phyloP scores from a whole-genome alignment of 257 asterid species.

The Solanum chilense region DNA sequence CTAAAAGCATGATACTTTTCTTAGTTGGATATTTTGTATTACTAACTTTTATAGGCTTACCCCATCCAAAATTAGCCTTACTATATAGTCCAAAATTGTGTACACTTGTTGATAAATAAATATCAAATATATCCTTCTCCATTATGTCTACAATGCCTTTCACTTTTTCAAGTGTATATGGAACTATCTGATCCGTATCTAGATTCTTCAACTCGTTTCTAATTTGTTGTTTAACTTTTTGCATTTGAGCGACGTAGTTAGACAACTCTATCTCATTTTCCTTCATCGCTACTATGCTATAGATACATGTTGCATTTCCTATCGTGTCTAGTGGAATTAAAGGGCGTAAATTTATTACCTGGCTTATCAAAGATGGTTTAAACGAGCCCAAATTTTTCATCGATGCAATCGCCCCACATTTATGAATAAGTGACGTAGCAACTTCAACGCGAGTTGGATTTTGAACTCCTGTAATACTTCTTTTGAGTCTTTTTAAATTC shows the following conservation, averaged over 20 bases:
- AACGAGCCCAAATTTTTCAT: not conserved
- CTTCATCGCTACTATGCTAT: not conserved
- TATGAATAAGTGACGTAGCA: not conserved
- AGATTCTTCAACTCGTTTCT: not conserved
- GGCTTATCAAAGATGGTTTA: not conserved
- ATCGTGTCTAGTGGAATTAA: not conserved
- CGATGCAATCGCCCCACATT: not conserved
- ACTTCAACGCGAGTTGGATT: not conserved
- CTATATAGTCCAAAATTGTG: not conserved
- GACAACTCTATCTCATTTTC: not conserved
- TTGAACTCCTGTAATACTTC: not conserved
- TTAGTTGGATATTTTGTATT: not conserved
- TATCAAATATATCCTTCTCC: not conserved
- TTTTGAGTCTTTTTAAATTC: not conserved
- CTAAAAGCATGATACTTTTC: rapidly evolving
- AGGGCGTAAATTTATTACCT: not conserved
- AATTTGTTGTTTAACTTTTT: not conserved
- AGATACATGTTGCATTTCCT: not conserved
- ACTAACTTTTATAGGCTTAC: not conserved
- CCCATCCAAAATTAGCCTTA: not conserved
- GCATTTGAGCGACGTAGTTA: not conserved
- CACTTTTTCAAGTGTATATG: not conserved
- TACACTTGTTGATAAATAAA: not conserved
- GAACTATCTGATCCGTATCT: not conserved
- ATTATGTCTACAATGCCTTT: not conserved